These are phyloP conservation scores for Gossypium lobatum DNA, from an alignment of 441 rosid species.

Conservation along the genomic window DNA sequence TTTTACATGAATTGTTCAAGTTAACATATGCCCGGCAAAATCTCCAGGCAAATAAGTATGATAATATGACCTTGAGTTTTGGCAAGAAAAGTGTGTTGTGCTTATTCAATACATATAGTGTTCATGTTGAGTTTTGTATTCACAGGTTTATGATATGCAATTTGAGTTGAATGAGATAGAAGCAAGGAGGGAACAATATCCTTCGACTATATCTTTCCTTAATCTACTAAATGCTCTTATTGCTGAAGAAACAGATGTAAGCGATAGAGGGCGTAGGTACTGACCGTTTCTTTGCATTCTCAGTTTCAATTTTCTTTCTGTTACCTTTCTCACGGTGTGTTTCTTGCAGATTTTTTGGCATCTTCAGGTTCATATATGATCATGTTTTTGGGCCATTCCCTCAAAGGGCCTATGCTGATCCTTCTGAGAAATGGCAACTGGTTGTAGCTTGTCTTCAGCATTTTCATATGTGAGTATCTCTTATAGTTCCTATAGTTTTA, in stretches of 20 bases:
- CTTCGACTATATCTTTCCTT: slow-evolving; percentile 91
- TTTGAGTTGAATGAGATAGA: slow-evolving; percentile 97
- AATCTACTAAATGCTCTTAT: slow-evolving; percentile 83
- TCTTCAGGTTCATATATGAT: slow-evolving; percentile 84
- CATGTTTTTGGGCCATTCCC: slow-evolving; percentile 96
- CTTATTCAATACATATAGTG: background rate
- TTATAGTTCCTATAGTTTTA: background rate
- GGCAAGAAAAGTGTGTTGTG: background rate
- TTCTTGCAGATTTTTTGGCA: slow-evolving; percentile 83
- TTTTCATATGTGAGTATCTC: slow-evolving; percentile 72
- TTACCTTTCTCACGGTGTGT: slow-evolving; percentile 19
- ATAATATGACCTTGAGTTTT: background rate
- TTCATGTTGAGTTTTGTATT: slow-evolving; percentile 8
- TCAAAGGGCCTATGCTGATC: slow-evolving; percentile 93
- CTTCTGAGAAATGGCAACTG: slow-evolving; percentile 92
- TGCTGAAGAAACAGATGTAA: slow-evolving; percentile 79
- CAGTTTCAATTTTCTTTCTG: slow-evolving; percentile 19
- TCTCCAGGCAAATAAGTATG: background rate
- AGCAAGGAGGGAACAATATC: slow-evolving; percentile 89
- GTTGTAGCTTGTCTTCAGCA: slow-evolving; percentile 93
- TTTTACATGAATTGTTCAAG: background rate
- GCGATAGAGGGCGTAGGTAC: slow-evolving; percentile 92
- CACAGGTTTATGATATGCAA: slow-evolving; percentile 94
- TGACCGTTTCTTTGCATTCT: slow-evolving; percentile 21
- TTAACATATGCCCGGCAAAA: background rate